These are phyloP conservation scores for Globisporangium nunn DNA, from an alignment of 352 stramenopile species.

Conservation along the genomic window DNA sequence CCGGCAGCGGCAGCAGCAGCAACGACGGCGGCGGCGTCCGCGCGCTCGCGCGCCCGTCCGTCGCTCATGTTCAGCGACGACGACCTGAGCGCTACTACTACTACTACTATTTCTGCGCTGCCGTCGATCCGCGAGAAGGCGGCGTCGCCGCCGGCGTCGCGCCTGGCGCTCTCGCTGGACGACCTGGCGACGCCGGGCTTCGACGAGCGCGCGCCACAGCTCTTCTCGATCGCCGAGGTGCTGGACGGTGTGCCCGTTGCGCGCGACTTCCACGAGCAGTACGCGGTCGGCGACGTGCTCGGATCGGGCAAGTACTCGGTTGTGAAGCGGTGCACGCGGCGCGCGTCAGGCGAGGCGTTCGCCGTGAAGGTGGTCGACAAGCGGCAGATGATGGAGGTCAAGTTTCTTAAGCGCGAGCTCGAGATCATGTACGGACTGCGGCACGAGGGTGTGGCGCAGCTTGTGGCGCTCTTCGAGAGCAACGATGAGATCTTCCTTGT, in stretches of 20 bases:
- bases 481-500: constrained; percentile 74
- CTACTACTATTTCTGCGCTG: constrained; percentile 11
- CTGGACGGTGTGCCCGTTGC: constrained; percentile 59
- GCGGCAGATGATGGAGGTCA: constrained; percentile 68
- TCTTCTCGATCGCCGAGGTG: constrained; percentile 61
- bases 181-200: constrained; percentile 28
- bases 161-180: constrained; percentile 54
- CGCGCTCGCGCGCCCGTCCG: constrained; percentile 20
- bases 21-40: background rate
- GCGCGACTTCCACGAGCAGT: constrained; percentile 50
- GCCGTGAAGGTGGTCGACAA: constrained; percentile 85
- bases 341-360: constrained; percentile 24
- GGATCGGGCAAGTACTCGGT: constrained; percentile 77
- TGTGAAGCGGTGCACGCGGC: constrained; percentile 53
- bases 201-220: constrained; percentile 33
- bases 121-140: constrained; percentile 64
- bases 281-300: constrained; percentile 42
- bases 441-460: constrained; percentile 70
- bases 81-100: constrained; percentile 22
- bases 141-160: constrained; percentile 41
- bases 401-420: constrained; percentile 82
- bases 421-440: constrained; percentile 77
- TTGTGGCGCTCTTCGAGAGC: constrained; percentile 74
- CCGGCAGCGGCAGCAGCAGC: background rate
- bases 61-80: constrained; percentile 63